Conservation (phyloP, 2,329 filamentous ascomycete genomes). For the Diaporthe humulicola region DNA sequence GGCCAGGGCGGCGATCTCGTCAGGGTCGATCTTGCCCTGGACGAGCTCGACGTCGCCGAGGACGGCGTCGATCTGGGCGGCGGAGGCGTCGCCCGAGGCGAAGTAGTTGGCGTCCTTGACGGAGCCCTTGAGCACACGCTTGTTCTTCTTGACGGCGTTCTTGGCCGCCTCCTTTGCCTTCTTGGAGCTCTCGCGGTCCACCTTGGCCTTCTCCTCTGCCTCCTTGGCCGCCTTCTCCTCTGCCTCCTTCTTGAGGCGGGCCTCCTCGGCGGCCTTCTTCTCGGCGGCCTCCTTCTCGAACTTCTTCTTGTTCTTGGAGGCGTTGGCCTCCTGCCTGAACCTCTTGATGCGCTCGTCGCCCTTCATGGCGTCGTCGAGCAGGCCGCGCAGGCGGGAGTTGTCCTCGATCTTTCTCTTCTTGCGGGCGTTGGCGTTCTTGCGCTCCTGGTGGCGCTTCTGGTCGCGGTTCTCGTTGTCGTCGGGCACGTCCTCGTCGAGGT, state of each 20-base stretch:
- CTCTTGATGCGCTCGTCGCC: conserved; percentile 96
- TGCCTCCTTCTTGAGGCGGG: conserved; percentile 84
- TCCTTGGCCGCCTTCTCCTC: conserved; percentile 85
- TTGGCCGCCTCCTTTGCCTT: conserved; percentile 99
- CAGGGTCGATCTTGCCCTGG: conserved; percentile 88
- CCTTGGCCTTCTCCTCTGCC: conserved; percentile 89
- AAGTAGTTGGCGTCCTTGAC: conserved; percentile 99
- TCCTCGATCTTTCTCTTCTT: conserved; percentile 99
- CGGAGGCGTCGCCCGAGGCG: conserved; percentile 76
- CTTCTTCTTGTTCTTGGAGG: conserved; percentile 96
- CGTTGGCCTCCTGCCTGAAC: conserved; percentile 92
- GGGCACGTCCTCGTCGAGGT: conserved; percentile 97
- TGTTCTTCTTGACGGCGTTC: conserved; percentile 99
- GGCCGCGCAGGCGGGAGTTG: conserved; percentile 87
- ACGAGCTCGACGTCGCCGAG: conserved; percentile 88
- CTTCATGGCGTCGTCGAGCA: conserved; percentile 88
- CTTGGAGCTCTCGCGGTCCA: conserved; percentile 84
- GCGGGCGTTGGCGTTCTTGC: conserved; percentile 97
- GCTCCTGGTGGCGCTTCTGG: conserved; percentile 97
- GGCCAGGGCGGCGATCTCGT: conserved; percentile 89
- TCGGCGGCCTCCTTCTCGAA: conserved; percentile 92
- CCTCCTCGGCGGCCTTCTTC: conserved; percentile 88
- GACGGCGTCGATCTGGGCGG: conserved; percentile 84
- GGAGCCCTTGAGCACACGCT: conserved; percentile 92
- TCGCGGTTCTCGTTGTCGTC: conserved; percentile 99